Evolutionary conservation across 495 filamentous ascomycete species (phyloP), one percentile per base, ranked within the genome.

Genomic region (Arthonia radiata): DNA sequence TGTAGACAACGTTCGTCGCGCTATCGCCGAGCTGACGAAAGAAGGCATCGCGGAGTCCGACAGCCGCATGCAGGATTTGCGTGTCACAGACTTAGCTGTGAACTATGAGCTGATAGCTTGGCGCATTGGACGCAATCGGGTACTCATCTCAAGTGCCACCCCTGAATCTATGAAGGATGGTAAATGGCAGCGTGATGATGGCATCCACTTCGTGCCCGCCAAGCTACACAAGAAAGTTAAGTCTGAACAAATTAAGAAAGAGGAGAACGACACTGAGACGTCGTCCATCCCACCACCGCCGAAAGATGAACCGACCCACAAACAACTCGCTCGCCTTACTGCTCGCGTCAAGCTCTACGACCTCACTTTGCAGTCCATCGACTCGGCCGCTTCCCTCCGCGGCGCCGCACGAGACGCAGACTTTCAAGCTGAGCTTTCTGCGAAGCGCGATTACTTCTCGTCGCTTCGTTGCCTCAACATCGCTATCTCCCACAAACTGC

Each of bases 261-360:
- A 46, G 27, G 54, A 57, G 21, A 63, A 71, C 38, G 67, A 71
- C 31, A 56, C 58, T 1, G 63, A 64, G 14, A 57, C 59, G 26
- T 22, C 19, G 19, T 22, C 7, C 19, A 22, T 22, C 7, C 19
- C 7, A 6, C 19, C 19, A 22, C 11, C 19, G 11, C 19, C 40
- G 17, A 43, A 43, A 25, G 49, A 52, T 31, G 60, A 68, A 37
- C 56, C 61, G 10, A 67, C 48, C 18, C 60, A 65, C 15, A 62
- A 64, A 35, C 80, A 79, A 39, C 48, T 91, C 26, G 67, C 71
- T 8, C 67, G 68, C 32, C 52, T 99, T 11, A 76, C 78, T 40
- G 89, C 94, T 41, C 69, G 77, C 36, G 71, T 80, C 8, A 80
- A 77, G 2, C 56, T 94, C n/a, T 94, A 93, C 43, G 81, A 94